Evolutionary conservation across 345 rosid genomes (phyloP).

Genomic region (Bruguiera gymnorhiza): DNA sequence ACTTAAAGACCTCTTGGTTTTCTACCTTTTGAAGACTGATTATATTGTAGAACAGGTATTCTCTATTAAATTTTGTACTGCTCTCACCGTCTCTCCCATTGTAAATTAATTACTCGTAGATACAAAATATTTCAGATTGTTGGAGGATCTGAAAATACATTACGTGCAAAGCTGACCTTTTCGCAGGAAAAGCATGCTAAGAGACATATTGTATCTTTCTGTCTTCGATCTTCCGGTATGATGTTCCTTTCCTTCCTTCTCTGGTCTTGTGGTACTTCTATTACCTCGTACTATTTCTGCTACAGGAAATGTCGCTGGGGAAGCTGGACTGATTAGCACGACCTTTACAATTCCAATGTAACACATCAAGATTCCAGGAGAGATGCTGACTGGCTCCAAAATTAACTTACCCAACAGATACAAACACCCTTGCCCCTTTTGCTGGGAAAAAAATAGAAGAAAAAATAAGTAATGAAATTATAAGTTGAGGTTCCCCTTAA

Average conservation of each 20-base stretch:
- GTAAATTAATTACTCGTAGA: background rate
- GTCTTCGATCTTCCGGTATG: too few species aligned
- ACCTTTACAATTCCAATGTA: conserved; percentile 94
- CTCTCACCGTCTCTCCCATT: background rate
- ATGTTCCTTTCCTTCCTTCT: too few species aligned
- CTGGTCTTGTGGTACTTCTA: too few species aligned
- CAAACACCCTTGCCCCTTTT: background rate
- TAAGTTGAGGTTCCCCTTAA: too few species aligned
- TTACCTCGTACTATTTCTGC: background rate
- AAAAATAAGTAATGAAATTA: too few species aligned
- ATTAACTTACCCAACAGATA: background rate
- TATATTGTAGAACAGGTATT: background rate
- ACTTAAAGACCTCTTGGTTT: too few species aligned
- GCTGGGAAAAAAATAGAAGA: too few species aligned
- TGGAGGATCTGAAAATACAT: conserved; percentile 88
- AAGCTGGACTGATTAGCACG: conserved; percentile 96
- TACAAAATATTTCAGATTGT: conserved; percentile 46
- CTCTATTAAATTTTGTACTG: background rate
- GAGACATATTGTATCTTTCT: background rate
- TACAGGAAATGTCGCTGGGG: conserved; percentile 83
- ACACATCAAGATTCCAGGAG: conserved; percentile 89
- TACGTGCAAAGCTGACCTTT: conserved; percentile 89
- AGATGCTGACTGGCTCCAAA: background rate
- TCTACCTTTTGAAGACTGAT: background rate
- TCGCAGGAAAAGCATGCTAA: conserved; percentile 80